Percentiles rank a stretch among this genome's conserved stretches.
These are phyloP conservation scores for Yamadazyma takamatsuzukensis DNA, from an alignment of 805 yeast species.

Conservation along the genomic window DNA sequence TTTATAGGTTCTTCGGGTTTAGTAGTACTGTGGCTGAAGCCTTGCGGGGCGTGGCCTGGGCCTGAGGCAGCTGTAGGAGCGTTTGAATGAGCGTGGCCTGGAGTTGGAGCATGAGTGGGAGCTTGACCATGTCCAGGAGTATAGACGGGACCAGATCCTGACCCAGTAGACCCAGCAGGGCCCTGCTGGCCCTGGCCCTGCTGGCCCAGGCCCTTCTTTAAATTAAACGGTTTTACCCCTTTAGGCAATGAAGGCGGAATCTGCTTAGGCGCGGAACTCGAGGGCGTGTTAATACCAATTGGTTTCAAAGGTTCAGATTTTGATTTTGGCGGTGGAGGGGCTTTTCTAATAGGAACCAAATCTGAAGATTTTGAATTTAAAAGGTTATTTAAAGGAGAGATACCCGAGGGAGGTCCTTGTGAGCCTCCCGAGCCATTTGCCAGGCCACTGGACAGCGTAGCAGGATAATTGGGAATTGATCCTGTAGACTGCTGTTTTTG, in stretches of 20 bases:
- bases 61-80: neutral
- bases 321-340: conserved; percentile 51
- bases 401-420: conserved; percentile 10
- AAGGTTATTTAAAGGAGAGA: conserved; percentile 34
- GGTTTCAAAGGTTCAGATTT: conserved; percentile 12
- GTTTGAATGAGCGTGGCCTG: too few species aligned
- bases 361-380: conserved; percentile 18
- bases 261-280: conserved; percentile 22
- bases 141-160: too few species aligned
- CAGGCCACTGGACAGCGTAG: too few species aligned
- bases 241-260: conserved; percentile 28
- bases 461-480: neutral
- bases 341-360: conserved; percentile 48
- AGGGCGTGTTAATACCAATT: conserved; percentile 4
- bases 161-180: too few species aligned
- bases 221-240: conserved; percentile 8
- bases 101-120: too few species aligned
- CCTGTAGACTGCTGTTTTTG: conserved; percentile 13
- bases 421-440: too few species aligned
- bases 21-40: neutral
- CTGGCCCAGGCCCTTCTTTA: conserved; percentile 2
- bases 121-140: too few species aligned
- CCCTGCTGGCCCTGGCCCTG: too few species aligned
- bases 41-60: too few species aligned
- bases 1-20: neutral